Conservation (phyloP, 2,329 filamentous ascomycete species). For the Mycogone perniciosa region DNA sequence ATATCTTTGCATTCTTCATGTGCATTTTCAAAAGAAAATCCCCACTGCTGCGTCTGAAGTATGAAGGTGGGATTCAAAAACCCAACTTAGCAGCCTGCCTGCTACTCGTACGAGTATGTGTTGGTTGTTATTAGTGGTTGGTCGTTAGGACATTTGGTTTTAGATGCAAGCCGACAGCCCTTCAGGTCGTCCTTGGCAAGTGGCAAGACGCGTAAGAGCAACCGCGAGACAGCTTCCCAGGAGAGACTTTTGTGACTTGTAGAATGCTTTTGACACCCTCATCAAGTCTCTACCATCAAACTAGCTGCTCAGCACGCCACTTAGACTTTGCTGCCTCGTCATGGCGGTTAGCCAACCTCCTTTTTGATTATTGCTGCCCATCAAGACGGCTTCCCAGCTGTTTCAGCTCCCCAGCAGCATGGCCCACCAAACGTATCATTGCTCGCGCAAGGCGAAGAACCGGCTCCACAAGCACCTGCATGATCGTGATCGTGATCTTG, state of each 20-base stretch:
- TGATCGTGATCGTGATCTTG: not conserved
- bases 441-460: not conserved
- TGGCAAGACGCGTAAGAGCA: too few relatives aligned
- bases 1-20: too few relatives aligned
- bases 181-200: too few relatives aligned
- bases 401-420: conserved; percentile 1
- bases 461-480: not conserved
- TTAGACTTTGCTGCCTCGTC: not conserved
- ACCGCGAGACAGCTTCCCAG: too few relatives aligned
- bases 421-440: not conserved
- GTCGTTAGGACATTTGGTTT: too few relatives aligned
- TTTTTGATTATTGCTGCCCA: conserved; percentile 8
- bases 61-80: too few relatives aligned
- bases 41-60: too few relatives aligned
- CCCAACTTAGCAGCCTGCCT: too few relatives aligned
- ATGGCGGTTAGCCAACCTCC: not conserved
- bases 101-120: too few relatives aligned
- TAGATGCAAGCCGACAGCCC: too few relatives aligned
- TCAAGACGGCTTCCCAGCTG: not conserved
- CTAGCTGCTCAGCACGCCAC: not conserved
- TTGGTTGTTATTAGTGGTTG: too few relatives aligned
- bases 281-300: not conserved
- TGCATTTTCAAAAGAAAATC: too few relatives aligned
- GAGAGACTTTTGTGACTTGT: not conserved
- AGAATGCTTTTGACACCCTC: not conserved